phyloP scores from a whole-genome alignment of 2,329 filamentous ascomycete species.

The Exophiala oligosperma region DNA sequence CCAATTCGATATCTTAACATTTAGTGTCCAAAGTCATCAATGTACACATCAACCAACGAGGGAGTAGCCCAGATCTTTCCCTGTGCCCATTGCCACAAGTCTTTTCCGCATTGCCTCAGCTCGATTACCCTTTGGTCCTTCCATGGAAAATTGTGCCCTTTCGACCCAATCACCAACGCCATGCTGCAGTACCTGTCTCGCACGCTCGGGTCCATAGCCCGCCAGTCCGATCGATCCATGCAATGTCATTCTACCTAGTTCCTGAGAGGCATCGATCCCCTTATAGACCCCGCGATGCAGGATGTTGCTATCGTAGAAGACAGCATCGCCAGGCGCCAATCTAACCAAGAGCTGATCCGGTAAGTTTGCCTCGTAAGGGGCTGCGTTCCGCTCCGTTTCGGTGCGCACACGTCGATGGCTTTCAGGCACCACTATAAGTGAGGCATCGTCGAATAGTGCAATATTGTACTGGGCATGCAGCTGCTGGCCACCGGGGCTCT shows the following conservation, averaged over 20 bases:
- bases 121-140: conserved; percentile 36
- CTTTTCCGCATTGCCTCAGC: conserved; percentile 47
- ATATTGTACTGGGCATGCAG: conserved; percentile 87
- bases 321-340: conserved; percentile 72
- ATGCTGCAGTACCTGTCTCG: conserved; percentile 48
- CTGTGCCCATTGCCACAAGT: conserved; percentile 46
- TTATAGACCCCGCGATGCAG: conserved; percentile 52
- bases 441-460: conserved; percentile 72
- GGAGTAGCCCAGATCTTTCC: conserved; percentile 46
- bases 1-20: not conserved
- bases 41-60: conserved; percentile 37
- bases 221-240: conserved; percentile 46
- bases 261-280: conserved; percentile 37
- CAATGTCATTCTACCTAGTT: conserved; percentile 42
- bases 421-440: conserved; percentile 74
- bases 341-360: conserved; percentile 65
- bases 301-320: conserved; percentile 91
- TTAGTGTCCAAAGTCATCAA: not conserved
- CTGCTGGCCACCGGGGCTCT: conserved; percentile 50
- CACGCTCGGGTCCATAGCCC: conserved; percentile 39
- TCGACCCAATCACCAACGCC: conserved; percentile 47
- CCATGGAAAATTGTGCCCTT: conserved; percentile 38
- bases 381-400: conserved; percentile 65
- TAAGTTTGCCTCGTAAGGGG: conserved; percentile 62
- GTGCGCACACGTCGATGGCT: conserved; percentile 73